Base-by-base conservation (phyloP, 768 basidiomycete species). In the Xanthoconium purpureum region DNA sequence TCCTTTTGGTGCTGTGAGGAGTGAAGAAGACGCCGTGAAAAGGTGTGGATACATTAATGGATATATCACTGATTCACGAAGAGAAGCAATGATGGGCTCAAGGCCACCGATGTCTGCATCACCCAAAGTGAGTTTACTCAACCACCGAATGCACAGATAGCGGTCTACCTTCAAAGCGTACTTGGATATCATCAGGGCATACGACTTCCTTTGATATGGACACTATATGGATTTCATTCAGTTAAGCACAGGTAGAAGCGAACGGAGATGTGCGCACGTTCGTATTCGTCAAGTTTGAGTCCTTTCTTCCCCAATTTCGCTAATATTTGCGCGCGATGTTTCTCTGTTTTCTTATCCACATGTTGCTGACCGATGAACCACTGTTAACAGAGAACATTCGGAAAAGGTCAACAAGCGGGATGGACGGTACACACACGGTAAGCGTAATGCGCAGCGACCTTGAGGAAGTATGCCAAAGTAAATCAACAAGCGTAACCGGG, bases 61-160 rank as follows among this genome's bases (percentile, higher is more conserved):
- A 68, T 91, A 96, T 65, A 98, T 98, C 55, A 99, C 87, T 53
- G 94, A 91, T 78, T 98, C 97, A 50, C 92, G 86, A 50, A 99
- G 83, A 33, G 89, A 91, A 18, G 85, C 80, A 54, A 98, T 87
- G 63, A 98, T 97, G 33, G 84, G 76, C 49, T 98, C 96, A 36
- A 99, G 82, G 17, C 97, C 97, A 17, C 96, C 97, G 51, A 99
- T 90, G 64, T 96, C 93, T 80, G 70, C 55, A 59, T 24, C 33
- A 47, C 3, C 12, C 30, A 10, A 35, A 35, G 47, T 55, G 8
- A 45, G 40, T 45, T 30, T 11, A 43, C 33, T 17, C 28, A 12
- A 44, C 13, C 30, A 29, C 14, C 5, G 13, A 28, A 20, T 5
- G 13, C 3, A 10, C 6, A 36, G 28, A 47, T 14, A 6, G 28